phyloP scores from a whole-genome alignment of 1,284 basidiomycete species.

The Anthracocystis setariae region DNA sequence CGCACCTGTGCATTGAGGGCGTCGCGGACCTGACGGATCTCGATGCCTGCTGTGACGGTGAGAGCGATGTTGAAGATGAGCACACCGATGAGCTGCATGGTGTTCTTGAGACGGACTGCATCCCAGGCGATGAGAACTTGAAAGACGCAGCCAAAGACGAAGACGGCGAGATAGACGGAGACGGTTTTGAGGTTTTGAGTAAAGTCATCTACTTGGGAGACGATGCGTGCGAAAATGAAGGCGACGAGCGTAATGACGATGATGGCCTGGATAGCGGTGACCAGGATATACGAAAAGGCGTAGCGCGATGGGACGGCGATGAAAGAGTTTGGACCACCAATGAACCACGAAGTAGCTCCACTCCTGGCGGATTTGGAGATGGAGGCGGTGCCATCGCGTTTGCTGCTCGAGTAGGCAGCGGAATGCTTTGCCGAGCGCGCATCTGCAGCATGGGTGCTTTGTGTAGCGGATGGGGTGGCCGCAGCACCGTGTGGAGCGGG shows the following conservation, averaged over 20 bases:
- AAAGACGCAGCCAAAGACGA: constrained; percentile 58
- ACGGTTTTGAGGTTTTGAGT: constrained; percentile 61
- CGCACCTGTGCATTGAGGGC: constrained; percentile 48
- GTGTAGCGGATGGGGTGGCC: background rate
- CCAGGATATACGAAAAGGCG: constrained; percentile 30
- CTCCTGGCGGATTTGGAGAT: constrained; percentile 28
- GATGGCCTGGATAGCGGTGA: constrained; percentile 42
- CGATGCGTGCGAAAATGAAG: constrained; percentile 53
- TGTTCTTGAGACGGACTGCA: constrained; percentile 59
- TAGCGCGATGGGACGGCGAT: constrained; percentile 32
- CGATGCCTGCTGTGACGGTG: constrained; percentile 53
- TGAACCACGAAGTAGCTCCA: constrained; percentile 33
- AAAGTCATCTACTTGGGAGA: constrained; percentile 33
- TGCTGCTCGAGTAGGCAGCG: constrained; percentile 15
- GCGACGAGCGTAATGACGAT: constrained; percentile 53
- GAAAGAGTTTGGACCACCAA: constrained; percentile 22
- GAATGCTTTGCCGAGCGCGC: constrained; percentile 7
- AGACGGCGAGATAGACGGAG: constrained; percentile 56
- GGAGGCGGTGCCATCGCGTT: constrained; percentile 31
- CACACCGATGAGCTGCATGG: constrained; percentile 59
- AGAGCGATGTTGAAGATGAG: constrained; percentile 59
- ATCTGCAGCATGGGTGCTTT: background rate
- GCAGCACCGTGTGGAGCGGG: constrained; percentile 8
- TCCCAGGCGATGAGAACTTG: constrained; percentile 56
- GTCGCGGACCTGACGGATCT: constrained; percentile 55